Evolutionary conservation across 2,329 filamentous ascomycete genomes (phyloP).

Genomic region (Fusarium praegraminearum): DNA sequence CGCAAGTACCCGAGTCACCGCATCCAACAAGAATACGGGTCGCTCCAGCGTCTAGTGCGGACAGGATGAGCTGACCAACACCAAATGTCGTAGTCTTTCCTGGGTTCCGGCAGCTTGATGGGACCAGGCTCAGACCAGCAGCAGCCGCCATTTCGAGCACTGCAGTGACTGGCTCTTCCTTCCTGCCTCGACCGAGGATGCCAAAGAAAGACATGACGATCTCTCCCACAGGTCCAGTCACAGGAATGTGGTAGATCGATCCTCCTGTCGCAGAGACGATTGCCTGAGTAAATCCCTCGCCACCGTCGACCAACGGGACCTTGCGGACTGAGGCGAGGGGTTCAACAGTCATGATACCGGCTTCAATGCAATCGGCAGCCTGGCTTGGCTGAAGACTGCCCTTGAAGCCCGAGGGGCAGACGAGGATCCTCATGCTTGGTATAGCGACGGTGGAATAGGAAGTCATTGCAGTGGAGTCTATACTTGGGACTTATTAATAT

Average conservation of each 20-base stretch:
- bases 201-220: slow-evolving; percentile 61
- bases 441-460: slow-evolving; percentile 1
- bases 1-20: slow-evolving; percentile 66
- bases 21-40: slow-evolving; percentile 63
- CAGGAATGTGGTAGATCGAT: slow-evolving; percentile 51
- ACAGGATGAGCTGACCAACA: slow-evolving; percentile 61
- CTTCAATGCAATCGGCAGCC: slow-evolving; percentile 58
- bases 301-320: slow-evolving; percentile 64
- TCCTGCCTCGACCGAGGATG: slow-evolving; percentile 51
- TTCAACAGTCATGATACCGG: slow-evolving; percentile 6
- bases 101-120: slow-evolving; percentile 58
- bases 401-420: slow-evolving; percentile 67
- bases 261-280: slow-evolving; percentile 59
- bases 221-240: slow-evolving; percentile 59
- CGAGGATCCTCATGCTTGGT: slow-evolving; percentile 54
- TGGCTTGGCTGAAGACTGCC: slow-evolving; percentile 62
- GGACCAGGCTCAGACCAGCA: slow-evolving; percentile 63
- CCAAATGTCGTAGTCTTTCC: slow-evolving; percentile 63
- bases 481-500: background rate
- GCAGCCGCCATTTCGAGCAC: slow-evolving; percentile 67
- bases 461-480: background rate
- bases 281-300: slow-evolving; percentile 63
- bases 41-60: slow-evolving; percentile 60
- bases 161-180: slow-evolving; percentile 52
- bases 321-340: slow-evolving; percentile 56